phyloP scores from a whole-genome alignment of 2,329 filamentous ascomycete species.

The Albifimbria verrucaria region DNA sequence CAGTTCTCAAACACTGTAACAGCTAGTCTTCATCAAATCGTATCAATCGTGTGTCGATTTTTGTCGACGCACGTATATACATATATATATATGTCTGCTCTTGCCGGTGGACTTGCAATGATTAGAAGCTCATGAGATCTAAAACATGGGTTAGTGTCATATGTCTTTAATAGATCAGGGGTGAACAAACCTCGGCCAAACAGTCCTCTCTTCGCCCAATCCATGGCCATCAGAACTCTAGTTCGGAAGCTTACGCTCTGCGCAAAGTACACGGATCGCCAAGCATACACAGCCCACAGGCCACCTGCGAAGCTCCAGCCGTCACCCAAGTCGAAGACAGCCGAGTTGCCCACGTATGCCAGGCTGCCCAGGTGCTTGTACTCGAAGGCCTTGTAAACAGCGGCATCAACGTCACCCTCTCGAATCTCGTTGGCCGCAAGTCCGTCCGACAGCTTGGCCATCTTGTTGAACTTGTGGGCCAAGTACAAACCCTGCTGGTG shows the following conservation, averaged over 20 bases:
- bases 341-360: slow-evolving; percentile 94
- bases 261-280: slow-evolving; percentile 95
- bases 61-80: too few relatives aligned
- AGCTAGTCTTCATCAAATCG: too few relatives aligned
- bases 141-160: neutral
- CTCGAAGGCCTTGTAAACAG: slow-evolving; percentile 90
- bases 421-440: slow-evolving; percentile 75
- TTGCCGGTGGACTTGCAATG: too few relatives aligned
- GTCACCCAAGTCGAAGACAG: slow-evolving; percentile 83
- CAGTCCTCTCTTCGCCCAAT: slow-evolving; percentile 94
- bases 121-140: slow-evolving; percentile 54
- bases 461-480: slow-evolving; percentile 88
- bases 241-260: slow-evolving; percentile 94
- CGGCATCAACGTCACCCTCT: slow-evolving; percentile 87
- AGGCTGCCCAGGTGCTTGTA: slow-evolving; percentile 89
- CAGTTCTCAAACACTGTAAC: too few relatives aligned
- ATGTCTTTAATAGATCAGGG: neutral
- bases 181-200: slow-evolving; percentile 82
- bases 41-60: too few relatives aligned
- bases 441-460: slow-evolving; percentile 73
- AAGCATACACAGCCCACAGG: slow-evolving; percentile 89
- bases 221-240: slow-evolving; percentile 87
- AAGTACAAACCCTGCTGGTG: slow-evolving; percentile 95
- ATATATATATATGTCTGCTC: too few relatives aligned
- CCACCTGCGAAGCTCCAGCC: slow-evolving; percentile 79